Evolutionary conservation across 352 stramenopile species (phyloP), one percentile per base, ranked within the genome.

Genomic region (Globisporangium recalcitrans): DNA sequence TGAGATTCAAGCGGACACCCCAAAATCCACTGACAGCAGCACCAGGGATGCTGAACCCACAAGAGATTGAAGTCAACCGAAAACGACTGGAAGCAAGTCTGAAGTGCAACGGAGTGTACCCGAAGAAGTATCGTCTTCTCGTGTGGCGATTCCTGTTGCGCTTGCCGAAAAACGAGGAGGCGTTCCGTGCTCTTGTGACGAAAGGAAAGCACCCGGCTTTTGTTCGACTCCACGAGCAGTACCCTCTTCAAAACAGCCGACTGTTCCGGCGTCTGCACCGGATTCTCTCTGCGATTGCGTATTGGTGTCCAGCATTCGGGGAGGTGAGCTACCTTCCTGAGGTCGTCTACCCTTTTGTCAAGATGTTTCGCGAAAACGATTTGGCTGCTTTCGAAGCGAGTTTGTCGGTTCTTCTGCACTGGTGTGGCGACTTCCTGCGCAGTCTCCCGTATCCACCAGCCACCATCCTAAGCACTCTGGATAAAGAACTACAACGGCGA

Each of bases 221-320:
- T 62, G 54, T 79, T 26, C 77, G 70, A 3, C 74, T 97, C 9
- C 72, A 84, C 27, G 75, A 88, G n/a, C 67, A 81, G 16, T 97
- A 95, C 55, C 88, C 87, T 9, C 62, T 97, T 16, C 77, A 88
- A 48, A 82, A 95, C 55, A 61, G 69, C 24, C 85, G 86, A 4
- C 68, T 91, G 22, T 87, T 91, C 60, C 78, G 84, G 0, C 87
- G 89, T 22, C 74, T 97, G 1, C 73, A 91, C 44, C 78, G 87
- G 16, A 70, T 96, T 21, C 60, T 96, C 24, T 95, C 82, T 29
- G 87, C 87, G 9, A 78, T 97, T 40, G 85, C 86, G n/a, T 90
- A 87, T 64, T 98, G 90, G 90, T 97, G 88, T 51, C 88, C 91
- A 22, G 85, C 89, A n/a, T 94, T 97, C 58, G 84, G 83, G 31